These are phyloP conservation scores for Hanseniaspora clermontiae DNA, from an alignment of 805 yeast genomes.

Conservation along the genomic window DNA sequence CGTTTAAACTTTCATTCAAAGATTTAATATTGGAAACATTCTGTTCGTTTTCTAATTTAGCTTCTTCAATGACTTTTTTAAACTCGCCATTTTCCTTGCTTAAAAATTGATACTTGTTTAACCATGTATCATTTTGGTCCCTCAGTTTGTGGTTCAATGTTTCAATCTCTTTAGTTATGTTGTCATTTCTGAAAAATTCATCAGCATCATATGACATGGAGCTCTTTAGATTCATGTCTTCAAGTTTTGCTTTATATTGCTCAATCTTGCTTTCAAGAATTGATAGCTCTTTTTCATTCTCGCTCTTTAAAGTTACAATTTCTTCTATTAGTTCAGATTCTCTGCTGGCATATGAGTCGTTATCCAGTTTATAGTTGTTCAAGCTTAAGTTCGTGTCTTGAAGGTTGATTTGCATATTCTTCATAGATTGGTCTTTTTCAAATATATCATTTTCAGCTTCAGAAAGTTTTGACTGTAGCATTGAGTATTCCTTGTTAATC, in stretches of 20 bases:
- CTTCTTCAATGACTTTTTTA: constrained; percentile 16
- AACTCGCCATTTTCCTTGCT: constrained; percentile 32
- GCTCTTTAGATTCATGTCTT: constrained; percentile 23
- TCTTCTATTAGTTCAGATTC: neutral
- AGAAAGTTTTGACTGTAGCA: constrained; percentile 6
- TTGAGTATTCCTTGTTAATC: constrained; percentile 18
- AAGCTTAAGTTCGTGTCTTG: constrained; percentile 22
- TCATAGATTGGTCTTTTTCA: constrained; percentile 8
- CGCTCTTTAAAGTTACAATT: constrained; percentile 21
- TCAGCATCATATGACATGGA: neutral
- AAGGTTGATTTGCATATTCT: constrained; percentile 29
- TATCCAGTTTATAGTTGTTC: constrained; percentile 21
- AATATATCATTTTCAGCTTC: constrained; percentile 18
- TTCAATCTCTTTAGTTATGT: constrained; percentile 42
- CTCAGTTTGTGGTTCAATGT: constrained; percentile 76
- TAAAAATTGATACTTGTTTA: constrained; percentile 34
- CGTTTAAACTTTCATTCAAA: neutral
- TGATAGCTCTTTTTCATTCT: constrained; percentile 35
- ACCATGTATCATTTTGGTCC: constrained; percentile 55
- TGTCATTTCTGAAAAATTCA: constrained; percentile 6
- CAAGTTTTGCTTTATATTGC: constrained; percentile 48
- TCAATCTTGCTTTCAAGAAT: constrained; percentile 63
- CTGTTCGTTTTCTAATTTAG: constrained; percentile 24
- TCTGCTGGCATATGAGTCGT: constrained; percentile 12
- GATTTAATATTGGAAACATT: constrained; percentile 14